phyloP scores from a whole-genome alignment of 495 filamentous ascomycete species.

The Cercophora samala region DNA sequence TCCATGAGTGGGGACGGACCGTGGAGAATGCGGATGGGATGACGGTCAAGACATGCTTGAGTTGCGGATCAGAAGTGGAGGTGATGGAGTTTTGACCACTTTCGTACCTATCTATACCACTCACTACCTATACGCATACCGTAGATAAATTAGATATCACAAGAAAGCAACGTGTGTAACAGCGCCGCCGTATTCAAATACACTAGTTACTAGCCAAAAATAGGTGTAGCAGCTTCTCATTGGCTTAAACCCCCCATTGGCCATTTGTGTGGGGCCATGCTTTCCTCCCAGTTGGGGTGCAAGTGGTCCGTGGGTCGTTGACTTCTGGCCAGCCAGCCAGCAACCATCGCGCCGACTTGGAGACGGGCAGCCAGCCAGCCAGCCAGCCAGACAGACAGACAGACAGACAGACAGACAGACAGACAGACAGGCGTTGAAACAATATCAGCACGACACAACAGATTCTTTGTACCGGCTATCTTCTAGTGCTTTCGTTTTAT shows the following conservation, averaged over 20 bases:
- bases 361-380: conserved; percentile 11
- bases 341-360: conserved; percentile 10
- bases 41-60: conserved; percentile 77
- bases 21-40: conserved; percentile 79
- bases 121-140: too few species aligned
- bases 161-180: too few species aligned
- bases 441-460: conserved; percentile 12
- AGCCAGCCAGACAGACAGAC: too few species aligned
- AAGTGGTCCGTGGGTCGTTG: not conserved
- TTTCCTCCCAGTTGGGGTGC: too few species aligned
- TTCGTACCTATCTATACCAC: too few species aligned
- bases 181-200: too few species aligned
- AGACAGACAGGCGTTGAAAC: conserved; percentile 12
- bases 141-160: too few species aligned
- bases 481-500: conserved; percentile 15
- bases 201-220: too few species aligned
- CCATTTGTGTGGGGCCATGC: too few species aligned
- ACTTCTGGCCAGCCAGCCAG: conserved; percentile 9
- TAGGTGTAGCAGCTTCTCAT: not conserved
- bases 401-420: too few species aligned
- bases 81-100: conserved; percentile 75
- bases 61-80: conserved; percentile 95
- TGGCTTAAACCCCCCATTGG: not conserved
- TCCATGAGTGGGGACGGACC: conserved; percentile 85
- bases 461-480: conserved; percentile 6